Base-by-base conservation (phyloP, 805 yeast genomes). In the Candida krabiensis region DNA sequence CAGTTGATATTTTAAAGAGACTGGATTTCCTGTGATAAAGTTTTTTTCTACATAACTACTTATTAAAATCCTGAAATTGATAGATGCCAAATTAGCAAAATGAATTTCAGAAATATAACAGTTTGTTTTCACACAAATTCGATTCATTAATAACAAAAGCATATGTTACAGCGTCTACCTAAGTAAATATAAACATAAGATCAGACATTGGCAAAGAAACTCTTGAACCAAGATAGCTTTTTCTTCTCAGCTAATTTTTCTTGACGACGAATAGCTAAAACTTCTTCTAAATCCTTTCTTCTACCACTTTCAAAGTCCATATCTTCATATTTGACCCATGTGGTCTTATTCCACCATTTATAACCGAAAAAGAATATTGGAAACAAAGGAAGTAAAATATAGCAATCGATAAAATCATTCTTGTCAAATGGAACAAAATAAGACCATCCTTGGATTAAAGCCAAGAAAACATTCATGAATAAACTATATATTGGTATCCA, bases 381-480 rank as follows among this genome's bases (percentile, higher is more conserved):
- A 44, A 78, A 80, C 12, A 80, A 61, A 1, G 88, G 86, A 11
- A 83, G 48, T 51, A 83, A 56, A 43, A 83, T 73, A 52, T 83
- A 83, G 4, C 81, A 76, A 55, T 81, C 88, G 35, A 75, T 68
- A 48, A 75, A 75, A 30, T 56, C 52, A 19, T 78, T 80, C 5
- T 79, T 78, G 34, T 67, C 66, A 50, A 78, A 81, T 2, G 86
- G 87, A 37, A 69, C 67, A 42, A 81, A 73, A 26, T 73, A 66
- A 2, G 81, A 65, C 85, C 86, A 81, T 5, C 86, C 85, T 58
- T 81, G 87, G 19, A 80, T 72, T 19, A 80, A 56, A 2, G 75
- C 79, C 39, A 81, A 61, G 38, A 81, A 70, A 1, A 70, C 46
- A 52, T 76, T 79, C 33, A 77, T 63, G 3, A 63, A 46, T 4